phyloP scores from a whole-genome alignment of 495 filamentous ascomycete genomes.

The Daldinia concentrica region DNA sequence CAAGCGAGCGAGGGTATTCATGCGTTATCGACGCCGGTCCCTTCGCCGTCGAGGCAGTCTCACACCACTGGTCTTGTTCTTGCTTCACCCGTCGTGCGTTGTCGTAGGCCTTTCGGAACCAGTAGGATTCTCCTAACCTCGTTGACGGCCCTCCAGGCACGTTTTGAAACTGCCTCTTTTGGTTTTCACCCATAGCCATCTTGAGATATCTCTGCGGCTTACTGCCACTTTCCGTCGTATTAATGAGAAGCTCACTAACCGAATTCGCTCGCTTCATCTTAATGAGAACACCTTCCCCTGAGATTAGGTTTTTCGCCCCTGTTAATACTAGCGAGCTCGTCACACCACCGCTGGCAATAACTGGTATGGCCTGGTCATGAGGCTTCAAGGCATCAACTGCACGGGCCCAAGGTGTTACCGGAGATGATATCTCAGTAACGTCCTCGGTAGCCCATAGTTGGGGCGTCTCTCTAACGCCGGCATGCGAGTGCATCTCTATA shows the following conservation, averaged over 20 bases:
- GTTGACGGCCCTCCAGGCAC: conserved; percentile 40
- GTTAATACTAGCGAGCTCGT: conserved; percentile 65
- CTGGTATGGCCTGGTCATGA: conserved; percentile 53
- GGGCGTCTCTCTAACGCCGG: conserved; percentile 44
- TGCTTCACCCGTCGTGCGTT: conserved; percentile 54
- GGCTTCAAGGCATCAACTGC: conserved; percentile 60
- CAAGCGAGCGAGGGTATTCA: conserved; percentile 53
- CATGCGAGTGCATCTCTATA: conserved; percentile 66
- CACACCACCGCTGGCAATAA: conserved; percentile 64
- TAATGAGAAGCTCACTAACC: conserved; percentile 61
- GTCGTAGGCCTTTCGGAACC: conserved; percentile 59
- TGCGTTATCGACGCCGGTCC: conserved; percentile 7
- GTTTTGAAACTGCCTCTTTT: conserved; percentile 53
- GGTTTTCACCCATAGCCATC: conserved; percentile 69
- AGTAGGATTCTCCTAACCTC: conserved; percentile 34
- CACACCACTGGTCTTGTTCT: conserved; percentile 61
- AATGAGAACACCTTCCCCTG: conserved; percentile 62
- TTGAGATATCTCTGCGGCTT: conserved; percentile 63
- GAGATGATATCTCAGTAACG: conserved; percentile 51
- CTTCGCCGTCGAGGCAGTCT: conserved; percentile 41
- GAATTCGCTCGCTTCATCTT: conserved; percentile 54
- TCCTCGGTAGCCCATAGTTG: conserved; percentile 43
- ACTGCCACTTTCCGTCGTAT: conserved; percentile 51
- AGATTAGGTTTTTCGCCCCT: conserved; percentile 64
- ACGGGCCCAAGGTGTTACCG: conserved; percentile 58